phyloP scores from a whole-genome alignment of 306 rosid species.

The Begonia peltatifolia region DNA sequence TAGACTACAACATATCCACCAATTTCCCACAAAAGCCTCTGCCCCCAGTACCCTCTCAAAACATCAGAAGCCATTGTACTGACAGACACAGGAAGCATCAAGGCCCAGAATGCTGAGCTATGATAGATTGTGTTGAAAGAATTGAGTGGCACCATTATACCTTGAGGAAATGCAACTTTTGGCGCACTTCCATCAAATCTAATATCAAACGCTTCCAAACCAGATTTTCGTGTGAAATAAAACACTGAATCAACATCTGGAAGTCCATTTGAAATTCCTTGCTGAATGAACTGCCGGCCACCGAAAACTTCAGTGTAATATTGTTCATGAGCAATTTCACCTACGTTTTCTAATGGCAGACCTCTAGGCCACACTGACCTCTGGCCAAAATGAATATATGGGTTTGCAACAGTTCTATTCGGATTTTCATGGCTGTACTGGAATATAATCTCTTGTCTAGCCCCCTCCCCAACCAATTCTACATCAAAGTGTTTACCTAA shows the following conservation, averaged over 20 bases:
- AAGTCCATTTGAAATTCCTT: slow-evolving; percentile 82
- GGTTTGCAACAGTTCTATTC: slow-evolving; percentile 65
- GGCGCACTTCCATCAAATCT: slow-evolving; percentile 73
- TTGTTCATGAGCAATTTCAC: slow-evolving; percentile 77
- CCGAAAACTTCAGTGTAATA: slow-evolving; percentile 78
- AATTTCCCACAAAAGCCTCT: slow-evolving; percentile 93
- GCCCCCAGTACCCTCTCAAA: slow-evolving; percentile 96
- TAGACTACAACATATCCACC: slow-evolving; percentile 83
- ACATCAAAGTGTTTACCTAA: slow-evolving; percentile 86
- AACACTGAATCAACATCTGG: slow-evolving; percentile 97
- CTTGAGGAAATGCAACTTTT: slow-evolving; percentile 88
- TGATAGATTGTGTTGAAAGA: slow-evolving; percentile 85
- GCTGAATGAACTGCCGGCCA: slow-evolving; percentile 93
- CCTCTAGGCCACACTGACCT: slow-evolving; percentile 99
- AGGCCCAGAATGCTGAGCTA: slow-evolving; percentile 84
- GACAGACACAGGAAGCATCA: slow-evolving; percentile 96
- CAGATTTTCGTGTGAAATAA: slow-evolving; percentile 77
- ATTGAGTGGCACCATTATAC: slow-evolving; percentile 79
- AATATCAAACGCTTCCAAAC: slow-evolving; percentile 69
- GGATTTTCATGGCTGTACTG: slow-evolving; percentile 88
- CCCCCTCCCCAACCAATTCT: slow-evolving; percentile 67
- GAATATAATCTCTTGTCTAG: slow-evolving; percentile 72
- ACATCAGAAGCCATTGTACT: slow-evolving; percentile 95
- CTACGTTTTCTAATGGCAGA: slow-evolving; percentile 81
- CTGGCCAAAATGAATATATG: slow-evolving; percentile 93